Evolutionary conservation across 1,284 basidiomycete species (phyloP), one percentile per base, ranked within the genome.

Genomic region (Testicularia cyperi): DNA sequence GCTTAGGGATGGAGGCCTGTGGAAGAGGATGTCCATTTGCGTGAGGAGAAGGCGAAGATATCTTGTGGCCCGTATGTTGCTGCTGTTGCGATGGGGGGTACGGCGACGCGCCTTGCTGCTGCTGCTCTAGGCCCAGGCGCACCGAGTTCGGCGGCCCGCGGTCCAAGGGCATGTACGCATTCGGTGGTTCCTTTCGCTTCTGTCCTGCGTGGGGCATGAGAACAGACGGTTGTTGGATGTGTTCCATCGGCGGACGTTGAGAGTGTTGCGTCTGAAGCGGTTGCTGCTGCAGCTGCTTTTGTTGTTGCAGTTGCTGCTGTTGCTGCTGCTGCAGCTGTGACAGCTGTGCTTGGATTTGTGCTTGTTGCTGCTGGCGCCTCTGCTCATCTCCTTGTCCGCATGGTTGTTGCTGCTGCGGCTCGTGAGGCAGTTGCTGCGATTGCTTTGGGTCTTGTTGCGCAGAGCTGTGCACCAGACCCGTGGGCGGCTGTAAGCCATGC

Each of bases 401-500:
- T 18, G 8, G 33, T 10, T 22, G 21, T 18, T 35, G 33, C 13
- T 18, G 21, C 20, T 22, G 30, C 14, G 30, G 30, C 15, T 18
- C 8, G 8, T 26, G 25, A 14, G n/a, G 38, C 27, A 21, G 27
- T n/a, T 15, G 14, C 27, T 27, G 28, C n/a, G 16, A 20, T 25
- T 20, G 19, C 12, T 9, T 9, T 9, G 16, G 18, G 20, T 9
- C 9, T 22, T 20, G 33, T 35, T 35, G 19, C 10, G 33, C 14
- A 22, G 33, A 23, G 19, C 9, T 21, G 33, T 21, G 25, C 25
- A 8, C 14, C 8, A 23, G 20, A 21, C 12, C 33, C 30, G 41
- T 54, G 2, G 51, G 35, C 13, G 46, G 46, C 30, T 57, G 48
- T 35, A 63, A 20, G 2, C 54, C 54, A 21, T 63, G 54, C 44